phyloP scores from a whole-genome alignment of 768 basidiomycete genomes.

The Scleroderma citrinum region DNA sequence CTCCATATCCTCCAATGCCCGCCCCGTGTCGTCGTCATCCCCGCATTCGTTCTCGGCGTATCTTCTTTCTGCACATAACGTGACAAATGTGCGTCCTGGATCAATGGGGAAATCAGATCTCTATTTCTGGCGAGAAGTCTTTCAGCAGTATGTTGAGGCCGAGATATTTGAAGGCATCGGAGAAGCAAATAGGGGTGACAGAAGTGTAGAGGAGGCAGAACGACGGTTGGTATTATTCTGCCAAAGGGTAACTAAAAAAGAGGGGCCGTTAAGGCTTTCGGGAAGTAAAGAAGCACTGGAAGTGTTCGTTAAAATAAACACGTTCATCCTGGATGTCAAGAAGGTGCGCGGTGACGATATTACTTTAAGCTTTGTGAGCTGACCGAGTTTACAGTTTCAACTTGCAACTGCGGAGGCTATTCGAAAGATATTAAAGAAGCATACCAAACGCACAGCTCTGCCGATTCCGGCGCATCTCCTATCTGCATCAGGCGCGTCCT shows the following conservation, averaged over 20 bases:
- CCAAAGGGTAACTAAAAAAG: conserved; percentile 45
- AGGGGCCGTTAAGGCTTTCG: not conserved
- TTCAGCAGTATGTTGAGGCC: conserved; percentile 78
- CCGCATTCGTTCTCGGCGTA: conserved; percentile 29
- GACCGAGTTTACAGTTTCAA: conserved; percentile 51
- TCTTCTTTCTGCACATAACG: conserved; percentile 18
- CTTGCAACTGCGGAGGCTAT: conserved; percentile 83
- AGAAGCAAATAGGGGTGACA: conserved; percentile 64
- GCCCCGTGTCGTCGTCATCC: conserved; percentile 27
- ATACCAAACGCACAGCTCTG: conserved; percentile 82
- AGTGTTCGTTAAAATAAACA: conserved; percentile 69
- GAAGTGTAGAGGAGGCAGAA: conserved; percentile 65
- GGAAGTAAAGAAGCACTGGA: conserved; percentile 42
- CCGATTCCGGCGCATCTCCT: conserved; percentile 44
- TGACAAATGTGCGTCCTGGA: conserved; percentile 35
- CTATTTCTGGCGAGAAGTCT: conserved; percentile 86
- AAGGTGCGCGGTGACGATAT: conserved; percentile 51
- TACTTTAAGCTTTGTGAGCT: not conserved
- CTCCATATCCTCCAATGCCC: conserved; percentile 27
- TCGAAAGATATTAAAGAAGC: conserved; percentile 92
- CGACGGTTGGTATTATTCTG: conserved; percentile 57
- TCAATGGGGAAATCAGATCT: conserved; percentile 47
- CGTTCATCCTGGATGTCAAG: conserved; percentile 74
- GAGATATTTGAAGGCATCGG: conserved; percentile 76
- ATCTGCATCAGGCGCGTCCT: conserved; percentile 3